phyloP scores from a whole-genome alignment of 2,329 filamentous ascomycete genomes.

The Sporothrix phasma region DNA sequence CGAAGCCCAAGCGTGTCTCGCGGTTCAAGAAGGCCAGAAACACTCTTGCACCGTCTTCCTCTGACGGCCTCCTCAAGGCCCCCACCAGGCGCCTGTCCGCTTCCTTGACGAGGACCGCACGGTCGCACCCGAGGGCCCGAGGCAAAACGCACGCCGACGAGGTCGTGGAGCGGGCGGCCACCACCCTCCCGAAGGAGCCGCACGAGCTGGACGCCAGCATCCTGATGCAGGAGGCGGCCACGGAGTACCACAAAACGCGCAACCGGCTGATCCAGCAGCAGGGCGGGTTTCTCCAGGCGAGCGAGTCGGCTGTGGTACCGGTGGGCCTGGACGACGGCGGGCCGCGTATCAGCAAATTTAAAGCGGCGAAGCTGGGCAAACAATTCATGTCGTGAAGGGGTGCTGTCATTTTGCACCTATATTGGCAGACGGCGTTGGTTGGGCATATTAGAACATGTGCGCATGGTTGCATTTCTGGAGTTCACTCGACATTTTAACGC shows the following conservation, averaged over 20 bases:
- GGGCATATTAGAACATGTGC: neutral
- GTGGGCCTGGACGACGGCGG: conserved; percentile 58
- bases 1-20: conserved; percentile 35
- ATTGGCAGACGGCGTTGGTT: neutral
- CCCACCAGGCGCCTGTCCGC: conserved; percentile 33
- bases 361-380: conserved; percentile 49
- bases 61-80: conserved; percentile 26
- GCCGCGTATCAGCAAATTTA: conserved; percentile 61
- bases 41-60: neutral
- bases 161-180: conserved; percentile 44
- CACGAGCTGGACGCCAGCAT: conserved; percentile 64
- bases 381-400: conserved; percentile 3
- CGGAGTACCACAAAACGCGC: conserved; percentile 72
- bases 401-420: neutral
- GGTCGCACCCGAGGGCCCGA: conserved; percentile 32
- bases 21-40: conserved; percentile 44
- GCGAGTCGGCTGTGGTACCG: conserved; percentile 56
- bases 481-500: neutral
- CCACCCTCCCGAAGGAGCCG: conserved; percentile 30
- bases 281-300: conserved; percentile 68
- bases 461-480: neutral
- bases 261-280: conserved; percentile 75
- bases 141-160: conserved; percentile 49
- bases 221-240: conserved; percentile 65
- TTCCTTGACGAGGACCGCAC: conserved; percentile 30